phyloP scores from a whole-genome alignment of 148 eudicot species.

The Dianthus caryophyllus region DNA sequence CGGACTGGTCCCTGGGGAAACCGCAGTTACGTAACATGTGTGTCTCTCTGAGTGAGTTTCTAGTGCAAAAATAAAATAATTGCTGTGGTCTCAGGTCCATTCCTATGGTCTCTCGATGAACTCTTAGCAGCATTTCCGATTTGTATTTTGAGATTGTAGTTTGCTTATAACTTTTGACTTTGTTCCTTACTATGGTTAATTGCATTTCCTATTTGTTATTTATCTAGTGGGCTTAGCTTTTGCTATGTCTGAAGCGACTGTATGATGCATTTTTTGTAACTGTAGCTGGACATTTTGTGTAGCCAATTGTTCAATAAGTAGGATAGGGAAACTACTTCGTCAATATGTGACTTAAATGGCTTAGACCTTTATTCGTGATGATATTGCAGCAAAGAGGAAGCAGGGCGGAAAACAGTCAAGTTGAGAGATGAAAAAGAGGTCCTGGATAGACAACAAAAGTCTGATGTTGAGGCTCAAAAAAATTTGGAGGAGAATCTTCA shows the following conservation, averaged over 20 bases:
- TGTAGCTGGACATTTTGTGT: not conserved
- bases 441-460: slow-evolving; percentile 87
- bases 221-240: not conserved
- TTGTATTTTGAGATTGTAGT: too few species aligned
- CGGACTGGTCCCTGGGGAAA: not conserved
- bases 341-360: not conserved
- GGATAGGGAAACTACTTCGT: not conserved
- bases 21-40: too few species aligned
- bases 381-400: slow-evolving; percentile 87
- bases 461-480: slow-evolving; percentile 76
- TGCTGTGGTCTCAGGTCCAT: too few species aligned
- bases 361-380: slow-evolving; percentile 11
- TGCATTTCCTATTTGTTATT: not conserved
- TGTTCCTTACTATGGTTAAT: not conserved
- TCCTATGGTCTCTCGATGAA: too few species aligned
- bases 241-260: not conserved
- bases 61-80: too few species aligned
- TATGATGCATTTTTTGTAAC: not conserved
- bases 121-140: too few species aligned
- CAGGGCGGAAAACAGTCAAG: slow-evolving; percentile 80
- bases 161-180: too few species aligned
- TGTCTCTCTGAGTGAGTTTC: not conserved
- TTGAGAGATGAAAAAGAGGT: slow-evolving; percentile 91
- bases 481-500: slow-evolving; percentile 84
- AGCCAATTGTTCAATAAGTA: not conserved